These are phyloP conservation scores for Geosmithia morbida DNA, from an alignment of 2,329 filamentous ascomycete species.

Conservation along the genomic window DNA sequence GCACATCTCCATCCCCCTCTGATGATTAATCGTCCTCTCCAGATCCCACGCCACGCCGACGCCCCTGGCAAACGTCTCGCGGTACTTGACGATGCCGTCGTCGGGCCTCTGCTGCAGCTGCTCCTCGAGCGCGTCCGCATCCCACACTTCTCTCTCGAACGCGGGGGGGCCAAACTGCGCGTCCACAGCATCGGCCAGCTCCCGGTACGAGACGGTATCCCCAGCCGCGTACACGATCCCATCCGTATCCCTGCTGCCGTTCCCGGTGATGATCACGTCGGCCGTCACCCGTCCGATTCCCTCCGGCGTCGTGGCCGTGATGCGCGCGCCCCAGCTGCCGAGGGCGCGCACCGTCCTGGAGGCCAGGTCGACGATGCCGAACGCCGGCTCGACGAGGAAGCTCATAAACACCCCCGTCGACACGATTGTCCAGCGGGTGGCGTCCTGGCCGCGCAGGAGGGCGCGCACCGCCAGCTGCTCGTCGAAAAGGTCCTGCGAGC, in stretches of 20 bases:
- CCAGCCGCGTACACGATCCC: conserved; percentile 45
- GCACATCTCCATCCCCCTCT: conserved; percentile 28
- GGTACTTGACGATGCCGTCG: conserved; percentile 38
- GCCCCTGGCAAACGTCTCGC: conserved; percentile 43
- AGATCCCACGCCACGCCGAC: conserved; percentile 44
- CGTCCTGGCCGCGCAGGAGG: conserved; percentile 29
- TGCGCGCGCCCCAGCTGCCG: conserved; percentile 43
- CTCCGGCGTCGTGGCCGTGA: conserved; percentile 46
- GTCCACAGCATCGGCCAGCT: conserved; percentile 38
- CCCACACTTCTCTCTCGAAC: conserved; percentile 36
- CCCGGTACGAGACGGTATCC: conserved; percentile 43
- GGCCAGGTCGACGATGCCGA: conserved; percentile 44
- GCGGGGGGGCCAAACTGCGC: conserved; percentile 12
- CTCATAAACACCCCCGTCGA: conserved; percentile 59
- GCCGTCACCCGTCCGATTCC: conserved; percentile 51
- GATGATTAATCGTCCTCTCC: conserved; percentile 34
- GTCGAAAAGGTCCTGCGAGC: conserved; percentile 50
- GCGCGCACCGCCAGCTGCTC: conserved; percentile 48
- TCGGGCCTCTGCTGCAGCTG: conserved; percentile 33
- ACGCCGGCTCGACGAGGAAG: conserved; percentile 49
- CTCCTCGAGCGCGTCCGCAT: conserved; percentile 22
- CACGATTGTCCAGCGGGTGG: conserved; percentile 46
- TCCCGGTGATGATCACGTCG: conserved; percentile 34
- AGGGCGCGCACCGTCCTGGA: conserved; percentile 32
- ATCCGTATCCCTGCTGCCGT: conserved; percentile 15